Evolutionary conservation across 176 grass and related monocot species (phyloP).

Genomic region (Aegilops sharonensis): DNA sequence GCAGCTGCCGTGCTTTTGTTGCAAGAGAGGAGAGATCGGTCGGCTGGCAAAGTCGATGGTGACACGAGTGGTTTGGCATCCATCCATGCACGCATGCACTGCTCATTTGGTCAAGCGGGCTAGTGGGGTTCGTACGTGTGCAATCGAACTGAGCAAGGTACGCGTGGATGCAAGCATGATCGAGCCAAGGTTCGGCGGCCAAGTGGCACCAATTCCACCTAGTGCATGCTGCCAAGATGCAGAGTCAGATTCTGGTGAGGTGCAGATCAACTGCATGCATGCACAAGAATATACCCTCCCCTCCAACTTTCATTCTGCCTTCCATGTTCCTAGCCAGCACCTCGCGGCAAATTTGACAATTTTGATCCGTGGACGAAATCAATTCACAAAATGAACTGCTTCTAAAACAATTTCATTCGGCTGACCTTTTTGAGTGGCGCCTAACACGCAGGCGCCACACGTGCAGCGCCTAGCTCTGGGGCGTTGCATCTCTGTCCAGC

Average conservation of each 20-base stretch:
- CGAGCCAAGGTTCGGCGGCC: too few relatives aligned
- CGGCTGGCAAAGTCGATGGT: background rate
- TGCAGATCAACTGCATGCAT: too few relatives aligned
- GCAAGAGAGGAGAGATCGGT: too few relatives aligned
- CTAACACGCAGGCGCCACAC: too few relatives aligned
- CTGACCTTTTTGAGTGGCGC: too few relatives aligned
- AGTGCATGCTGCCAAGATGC: background rate
- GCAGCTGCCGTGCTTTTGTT: background rate
- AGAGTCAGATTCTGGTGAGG: background rate
- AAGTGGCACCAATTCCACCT: background rate
- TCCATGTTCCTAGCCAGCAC: background rate
- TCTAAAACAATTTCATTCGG: too few relatives aligned
- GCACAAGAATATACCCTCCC: background rate
- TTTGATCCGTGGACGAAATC: too few relatives aligned
- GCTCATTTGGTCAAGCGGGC: background rate
- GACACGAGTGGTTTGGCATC: background rate
- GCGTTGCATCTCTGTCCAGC: too few relatives aligned
- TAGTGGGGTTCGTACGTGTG: slow-evolving; percentile 17
- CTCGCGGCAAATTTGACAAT: too few relatives aligned
- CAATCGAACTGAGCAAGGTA: background rate
- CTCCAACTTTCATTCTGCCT: background rate
- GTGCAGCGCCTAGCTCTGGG: too few relatives aligned
- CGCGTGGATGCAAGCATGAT: background rate
- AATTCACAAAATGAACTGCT: too few relatives aligned
- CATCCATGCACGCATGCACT: background rate